A percentile compares a stretch with the other conserved stretches of the same genome.
Evolutionary conservation across 768 basidiomycete species (phyloP).

Genomic region (Boletus tomentosulus): DNA sequence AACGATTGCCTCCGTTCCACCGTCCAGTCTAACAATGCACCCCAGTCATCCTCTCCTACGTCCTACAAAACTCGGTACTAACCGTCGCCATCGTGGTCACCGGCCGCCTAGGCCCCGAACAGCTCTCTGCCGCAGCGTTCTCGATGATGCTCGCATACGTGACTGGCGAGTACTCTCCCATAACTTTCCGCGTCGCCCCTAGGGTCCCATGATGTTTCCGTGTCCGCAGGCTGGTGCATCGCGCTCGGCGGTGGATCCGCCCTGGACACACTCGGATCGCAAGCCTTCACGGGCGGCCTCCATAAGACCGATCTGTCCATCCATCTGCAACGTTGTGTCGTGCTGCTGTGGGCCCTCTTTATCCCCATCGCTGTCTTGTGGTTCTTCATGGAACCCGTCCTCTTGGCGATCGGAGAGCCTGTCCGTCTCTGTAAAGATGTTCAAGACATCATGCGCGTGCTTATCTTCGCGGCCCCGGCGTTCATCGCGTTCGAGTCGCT

Average conservation of each 20-base stretch:
- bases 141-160: conserved; percentile 76
- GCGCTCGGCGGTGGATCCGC: conserved; percentile 78
- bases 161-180: conserved; percentile 55
- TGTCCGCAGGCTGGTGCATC: conserved; percentile 62
- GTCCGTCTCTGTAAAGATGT: conserved; percentile 53
- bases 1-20: neutral
- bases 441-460: conserved; percentile 59
- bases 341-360: conserved; percentile 60
- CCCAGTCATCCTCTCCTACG: conserved; percentile 64
- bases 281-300: conserved; percentile 65
- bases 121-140: conserved; percentile 69
- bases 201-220: conserved; percentile 50
- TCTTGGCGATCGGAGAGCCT: conserved; percentile 62
- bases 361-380: conserved; percentile 61
- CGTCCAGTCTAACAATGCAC: neutral
- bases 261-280: conserved; percentile 73
- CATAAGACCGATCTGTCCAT: conserved; percentile 62
- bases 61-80: conserved; percentile 71
- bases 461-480: conserved; percentile 63
- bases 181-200: conserved; percentile 19
- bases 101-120: conserved; percentile 64
- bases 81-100: conserved; percentile 59
- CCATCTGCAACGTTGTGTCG: conserved; percentile 65
- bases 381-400: conserved; percentile 59
- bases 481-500: conserved; percentile 74